These are phyloP conservation scores for Alternaria sp. DNA, from an alignment of 2,329 filamentous ascomycete species.

Conservation along the genomic window DNA sequence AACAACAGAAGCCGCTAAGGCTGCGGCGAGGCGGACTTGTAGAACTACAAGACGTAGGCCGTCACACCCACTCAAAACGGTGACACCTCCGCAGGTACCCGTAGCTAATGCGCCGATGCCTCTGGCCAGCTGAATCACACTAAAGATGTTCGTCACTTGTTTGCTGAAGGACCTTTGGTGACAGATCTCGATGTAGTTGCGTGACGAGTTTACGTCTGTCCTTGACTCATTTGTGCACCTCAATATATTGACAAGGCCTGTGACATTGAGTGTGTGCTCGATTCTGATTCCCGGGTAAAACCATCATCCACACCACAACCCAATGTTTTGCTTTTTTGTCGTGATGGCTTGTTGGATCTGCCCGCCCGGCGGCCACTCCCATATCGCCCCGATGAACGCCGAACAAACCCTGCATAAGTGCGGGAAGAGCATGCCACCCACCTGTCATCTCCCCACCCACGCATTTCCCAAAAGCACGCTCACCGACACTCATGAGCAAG, in stretches of 20 bases:
- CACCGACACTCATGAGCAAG: background rate
- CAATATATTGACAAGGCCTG: background rate
- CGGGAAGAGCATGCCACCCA: background rate
- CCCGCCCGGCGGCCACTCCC: background rate
- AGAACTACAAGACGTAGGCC: background rate
- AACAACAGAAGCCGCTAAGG: background rate
- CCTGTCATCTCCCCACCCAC: background rate
- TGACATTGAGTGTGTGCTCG: background rate
- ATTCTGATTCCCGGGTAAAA: background rate
- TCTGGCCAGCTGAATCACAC: background rate
- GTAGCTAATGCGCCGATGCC: background rate
- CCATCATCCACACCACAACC: background rate
- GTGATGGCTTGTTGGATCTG: background rate
- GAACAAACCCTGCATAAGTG: constrained; percentile 21
- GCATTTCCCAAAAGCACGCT: background rate
- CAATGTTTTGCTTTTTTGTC: background rate
- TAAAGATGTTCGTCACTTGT: background rate
- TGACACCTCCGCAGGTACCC: constrained; percentile 5
- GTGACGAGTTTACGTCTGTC: background rate
- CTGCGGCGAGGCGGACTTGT: constrained; percentile 1
- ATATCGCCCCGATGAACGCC: background rate
- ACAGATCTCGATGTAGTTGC: background rate
- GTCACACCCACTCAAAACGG: constrained; percentile 1
- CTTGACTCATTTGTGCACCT: background rate
- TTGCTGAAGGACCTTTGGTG: background rate